phyloP scores from a whole-genome alignment of 2,329 filamentous ascomycete species.

The Aspergillus sp. region DNA sequence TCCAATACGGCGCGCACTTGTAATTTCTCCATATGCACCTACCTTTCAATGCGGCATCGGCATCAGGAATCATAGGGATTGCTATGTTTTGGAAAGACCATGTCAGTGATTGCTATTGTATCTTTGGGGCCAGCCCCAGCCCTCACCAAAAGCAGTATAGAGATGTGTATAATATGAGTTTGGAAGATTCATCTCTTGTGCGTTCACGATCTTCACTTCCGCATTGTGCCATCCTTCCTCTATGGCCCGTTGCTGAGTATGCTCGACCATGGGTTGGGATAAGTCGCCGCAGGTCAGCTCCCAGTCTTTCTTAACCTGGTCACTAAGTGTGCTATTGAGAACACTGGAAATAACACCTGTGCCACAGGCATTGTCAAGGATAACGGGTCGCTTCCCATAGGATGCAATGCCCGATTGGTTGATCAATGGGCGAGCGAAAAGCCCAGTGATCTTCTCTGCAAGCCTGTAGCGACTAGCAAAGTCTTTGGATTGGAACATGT shows the following conservation, averaged over 20 bases:
- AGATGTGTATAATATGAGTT: slow-evolving; percentile 46
- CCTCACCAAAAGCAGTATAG: slow-evolving; percentile 47
- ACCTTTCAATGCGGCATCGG: slow-evolving; percentile 41
- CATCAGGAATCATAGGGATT: slow-evolving; percentile 49
- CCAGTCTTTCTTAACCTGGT: slow-evolving; percentile 43
- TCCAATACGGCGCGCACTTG: background rate
- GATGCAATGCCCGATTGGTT: slow-evolving; percentile 28
- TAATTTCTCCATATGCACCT: background rate
- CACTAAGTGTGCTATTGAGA: slow-evolving; percentile 43
- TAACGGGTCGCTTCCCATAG: slow-evolving; percentile 23
- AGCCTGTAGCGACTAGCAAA: slow-evolving; percentile 28
- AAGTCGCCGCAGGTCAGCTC: slow-evolving; percentile 53
- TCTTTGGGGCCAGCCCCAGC: background rate
- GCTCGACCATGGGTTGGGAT: slow-evolving; percentile 44
- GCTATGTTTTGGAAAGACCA: slow-evolving; percentile 11
- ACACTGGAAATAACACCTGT: slow-evolving; percentile 51
- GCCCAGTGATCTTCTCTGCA: slow-evolving; percentile 31
- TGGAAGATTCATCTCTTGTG: slow-evolving; percentile 46
- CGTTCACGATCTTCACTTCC: slow-evolving; percentile 48
- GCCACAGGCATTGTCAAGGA: slow-evolving; percentile 58
- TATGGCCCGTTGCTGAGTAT: slow-evolving; percentile 38
- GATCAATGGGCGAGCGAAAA: slow-evolving; percentile 31
- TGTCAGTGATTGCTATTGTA: background rate
- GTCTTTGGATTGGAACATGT: background rate
- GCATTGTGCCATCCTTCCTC: slow-evolving; percentile 50